phyloP scores from a whole-genome alignment of 208 protist genomes.

The Acanthamoeba lenticulata region DNA sequence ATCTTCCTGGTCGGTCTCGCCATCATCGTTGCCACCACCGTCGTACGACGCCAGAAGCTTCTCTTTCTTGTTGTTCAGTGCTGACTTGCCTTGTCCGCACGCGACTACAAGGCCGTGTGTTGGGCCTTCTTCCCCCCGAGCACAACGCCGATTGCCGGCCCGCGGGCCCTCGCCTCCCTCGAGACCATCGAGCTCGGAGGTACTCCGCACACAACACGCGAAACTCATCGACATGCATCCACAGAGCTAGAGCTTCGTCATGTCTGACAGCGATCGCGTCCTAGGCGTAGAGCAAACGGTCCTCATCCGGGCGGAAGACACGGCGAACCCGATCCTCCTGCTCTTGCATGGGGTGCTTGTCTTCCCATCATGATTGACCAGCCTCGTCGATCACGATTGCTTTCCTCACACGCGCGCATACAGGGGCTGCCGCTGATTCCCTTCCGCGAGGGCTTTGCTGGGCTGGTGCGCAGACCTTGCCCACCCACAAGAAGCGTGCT shows the following conservation, averaged over 20 bases:
- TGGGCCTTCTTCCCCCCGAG: not conserved
- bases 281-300: not conserved
- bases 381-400: no score
- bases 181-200: conserved; percentile 8
- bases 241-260: not conserved
- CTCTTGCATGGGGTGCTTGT: conserved; percentile 14
- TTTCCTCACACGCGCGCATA: no score
- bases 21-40: not conserved
- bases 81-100: not conserved
- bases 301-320: not conserved
- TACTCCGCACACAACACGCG: no score
- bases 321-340: conserved; percentile 3
- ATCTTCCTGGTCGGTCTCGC: not conserved
- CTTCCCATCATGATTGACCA: no score
- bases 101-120: not conserved
- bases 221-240: no score
- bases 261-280: not conserved
- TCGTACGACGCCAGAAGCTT: not conserved
- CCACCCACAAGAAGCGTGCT: no score
- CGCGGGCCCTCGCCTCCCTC: not conserved
- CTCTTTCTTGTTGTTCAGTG: not conserved
- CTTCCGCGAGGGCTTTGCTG: not conserved
- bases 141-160: not conserved
- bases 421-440: not conserved
- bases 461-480: no score